Base-by-base conservation (phyloP, 129 eudicot genomes). In the Deinandra increscens region DNA sequence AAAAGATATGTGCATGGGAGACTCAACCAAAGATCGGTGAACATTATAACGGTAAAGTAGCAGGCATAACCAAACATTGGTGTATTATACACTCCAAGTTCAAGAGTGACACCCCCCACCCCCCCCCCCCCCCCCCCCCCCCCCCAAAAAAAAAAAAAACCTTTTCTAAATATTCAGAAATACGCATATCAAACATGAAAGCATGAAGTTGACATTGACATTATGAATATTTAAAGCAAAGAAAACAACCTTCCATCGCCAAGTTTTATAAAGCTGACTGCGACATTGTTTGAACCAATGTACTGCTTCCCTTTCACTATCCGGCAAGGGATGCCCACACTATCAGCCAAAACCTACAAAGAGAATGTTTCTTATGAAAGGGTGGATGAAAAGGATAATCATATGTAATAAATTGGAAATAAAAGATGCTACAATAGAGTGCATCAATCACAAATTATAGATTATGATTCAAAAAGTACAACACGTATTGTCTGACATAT, bases 231-330 rank as follows among this genome's bases (percentile, higher is more conserved):
- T 1, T 43, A 42, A 63, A 44, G 54, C 2, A 34, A 45, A 76
- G 36, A 58, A 60, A 15, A 68, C 37, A 73, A 93, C 98, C 98
- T 93, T 86, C 84, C 90, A 81, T 81, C 86, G 77, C 68, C 74
- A 23, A 81, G 72, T 71, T 81, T 87, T 61, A 89, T 92, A 34
- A 79, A 83, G 81, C 66, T 89, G 86, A 93, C 83, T 33, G 98
- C 95, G 67, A 85, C 95, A 67, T 83, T 95, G 70, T 74, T 84
- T 13, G 94, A 84, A 53, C 96, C 95, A 4, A 88, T 89, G 54
- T 84, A 84, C 74, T 86, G 90, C 37, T 86, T 88, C 51, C 98
- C 98, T 85, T 93, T 93, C 71, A 89, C 97, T 67, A 93, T 74
- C 38, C 92, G 86, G 74, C 96, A 93, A 59, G 97, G 96, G 56